Base-by-base conservation (phyloP, 192 early-diverging fungal genomes). In the Thamnidium elegans region DNA sequence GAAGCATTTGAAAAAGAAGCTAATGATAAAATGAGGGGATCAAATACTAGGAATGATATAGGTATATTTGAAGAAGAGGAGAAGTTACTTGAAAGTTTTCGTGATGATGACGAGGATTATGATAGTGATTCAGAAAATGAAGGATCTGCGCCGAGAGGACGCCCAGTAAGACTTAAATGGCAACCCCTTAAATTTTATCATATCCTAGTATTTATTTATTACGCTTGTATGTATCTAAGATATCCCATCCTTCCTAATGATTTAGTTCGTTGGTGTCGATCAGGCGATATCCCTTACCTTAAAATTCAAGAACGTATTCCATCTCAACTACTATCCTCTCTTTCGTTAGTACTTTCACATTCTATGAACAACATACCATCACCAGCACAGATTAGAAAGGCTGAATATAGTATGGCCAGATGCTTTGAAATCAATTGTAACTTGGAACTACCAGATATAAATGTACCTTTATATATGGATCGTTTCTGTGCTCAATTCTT, bases 231-330 rank as follows among this genome's bases (percentile, higher is more conserved):
- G 23, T 68, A 53, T 54, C 20, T 70, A 9, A 54, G 69, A 2
- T 63, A 45, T 23, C 74, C 74, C 10, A 26, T 75, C 3, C 23
- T 75, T 21, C 30, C 58, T 3, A 32, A 4, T 13, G 74, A 75
- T 59, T 1, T 75, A 0, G 46, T 45, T 10, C 53, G 69, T 1
- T 75, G 67, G 74, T 66, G 63, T 34, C 19, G 13, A 32, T 36
- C 55, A 11, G 32, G 50, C 9, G 14, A 23, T 39, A 19, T 75
- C 5, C 74, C 69, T 30, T 73, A 68, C 36, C 26, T 58, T 3
- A 14, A 21, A 14, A 13, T 68, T 4, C 21, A 30, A 15, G 15
- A 55, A 47, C 14, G 30, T 50, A 21, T 52, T 1, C 67, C 21
- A 7, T 3, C 5, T 21, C 30, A 34, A 8, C 58, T 58, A 3